A percentile compares a stretch with the other conserved stretches of the same genome.
phyloP scores from a whole-genome alignment of 805 yeast genomes.

The Deakozyma indianensis region DNA sequence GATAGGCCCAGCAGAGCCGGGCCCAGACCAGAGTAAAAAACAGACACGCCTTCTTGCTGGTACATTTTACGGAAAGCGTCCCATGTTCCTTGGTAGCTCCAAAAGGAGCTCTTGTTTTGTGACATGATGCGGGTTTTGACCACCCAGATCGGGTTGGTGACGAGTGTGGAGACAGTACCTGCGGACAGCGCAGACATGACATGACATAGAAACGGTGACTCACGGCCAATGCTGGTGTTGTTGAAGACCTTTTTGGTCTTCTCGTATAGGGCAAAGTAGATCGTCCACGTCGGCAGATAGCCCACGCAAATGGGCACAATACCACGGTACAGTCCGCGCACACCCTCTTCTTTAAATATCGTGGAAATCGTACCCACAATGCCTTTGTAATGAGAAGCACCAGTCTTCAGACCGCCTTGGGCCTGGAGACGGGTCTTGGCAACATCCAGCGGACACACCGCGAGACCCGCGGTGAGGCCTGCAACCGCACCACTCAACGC shows the following conservation, averaged over 20 bases:
- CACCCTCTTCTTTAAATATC: constrained; percentile 66
- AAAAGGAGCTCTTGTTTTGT: constrained; percentile 19
- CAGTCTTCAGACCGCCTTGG: constrained; percentile 41
- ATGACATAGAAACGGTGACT: constrained; percentile 22
- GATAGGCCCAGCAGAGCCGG: constrained; percentile 83
- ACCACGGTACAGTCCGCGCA: constrained; percentile 77
- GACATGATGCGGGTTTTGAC: constrained; percentile 91
- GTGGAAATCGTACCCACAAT: constrained; percentile 41
- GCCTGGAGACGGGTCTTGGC: constrained; percentile 92
- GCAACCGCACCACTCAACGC: constrained; percentile 89
- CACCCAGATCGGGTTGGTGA: constrained; percentile 90
- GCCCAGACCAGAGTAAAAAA: constrained; percentile 77
- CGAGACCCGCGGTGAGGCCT: constrained; percentile 77
- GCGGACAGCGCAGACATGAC: constrained; percentile 65
- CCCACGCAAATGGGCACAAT: constrained; percentile 86
- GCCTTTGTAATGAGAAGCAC: constrained; percentile 10
- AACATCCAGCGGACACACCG: constrained; percentile 92
- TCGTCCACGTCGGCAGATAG: constrained; percentile 95
- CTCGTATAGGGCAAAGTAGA: constrained; percentile 85
- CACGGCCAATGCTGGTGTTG: constrained; percentile 15
- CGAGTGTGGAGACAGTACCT: constrained; percentile 70
- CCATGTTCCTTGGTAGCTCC: constrained; percentile 57
- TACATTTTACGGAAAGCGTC: constrained; percentile 79
- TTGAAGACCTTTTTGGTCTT: constrained; percentile 35
- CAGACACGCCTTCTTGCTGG: constrained; percentile 58